These are phyloP conservation scores for Castanea sativa DNA, from an alignment of 306 rosid species.

Conservation along the genomic window DNA sequence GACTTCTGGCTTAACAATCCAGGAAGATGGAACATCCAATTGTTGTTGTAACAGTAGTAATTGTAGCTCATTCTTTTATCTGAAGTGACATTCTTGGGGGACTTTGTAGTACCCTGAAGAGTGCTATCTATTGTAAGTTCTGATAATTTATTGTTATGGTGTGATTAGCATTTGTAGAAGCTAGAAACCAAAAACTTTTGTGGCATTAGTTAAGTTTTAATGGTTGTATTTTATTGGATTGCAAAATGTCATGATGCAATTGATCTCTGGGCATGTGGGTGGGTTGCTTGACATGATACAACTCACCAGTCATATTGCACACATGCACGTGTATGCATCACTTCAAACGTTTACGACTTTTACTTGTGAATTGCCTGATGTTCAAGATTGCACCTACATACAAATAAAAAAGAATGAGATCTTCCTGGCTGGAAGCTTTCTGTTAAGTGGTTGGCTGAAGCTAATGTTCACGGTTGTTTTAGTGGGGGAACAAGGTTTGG, in stretches of 20 bases:
- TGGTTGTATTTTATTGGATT: not conserved
- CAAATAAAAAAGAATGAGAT: no score
- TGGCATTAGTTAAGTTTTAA: not conserved
- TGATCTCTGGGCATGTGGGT: no score
- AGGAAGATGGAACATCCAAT: constrained; percentile 14
- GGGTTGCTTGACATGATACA: no score
- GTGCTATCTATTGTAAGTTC: constrained; percentile 5
- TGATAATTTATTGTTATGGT: not conserved
- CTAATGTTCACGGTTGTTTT: no score
- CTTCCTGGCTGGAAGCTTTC: no score
- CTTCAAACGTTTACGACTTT: no score
- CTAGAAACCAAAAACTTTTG: constrained; percentile 12
- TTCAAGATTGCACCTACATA: no score
- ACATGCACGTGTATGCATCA: no score
- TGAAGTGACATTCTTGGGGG: not conserved
- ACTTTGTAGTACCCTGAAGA: not conserved
- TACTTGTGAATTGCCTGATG: no score
- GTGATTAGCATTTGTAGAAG: constrained; percentile 17
- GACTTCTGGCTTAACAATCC: constrained; percentile 23
- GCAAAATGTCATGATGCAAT: not conserved
- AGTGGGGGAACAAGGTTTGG: no score
- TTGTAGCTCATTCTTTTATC: constrained; percentile 46
- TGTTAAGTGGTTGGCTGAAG: no score
- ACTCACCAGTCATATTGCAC: no score
- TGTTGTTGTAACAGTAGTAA: constrained; percentile 61